A percentile compares a stretch with the other conserved stretches of the same genome.
Conservation (phyloP, 2,329 filamentous ascomycete species). For the Emmonsiellopsis sp. region DNA sequence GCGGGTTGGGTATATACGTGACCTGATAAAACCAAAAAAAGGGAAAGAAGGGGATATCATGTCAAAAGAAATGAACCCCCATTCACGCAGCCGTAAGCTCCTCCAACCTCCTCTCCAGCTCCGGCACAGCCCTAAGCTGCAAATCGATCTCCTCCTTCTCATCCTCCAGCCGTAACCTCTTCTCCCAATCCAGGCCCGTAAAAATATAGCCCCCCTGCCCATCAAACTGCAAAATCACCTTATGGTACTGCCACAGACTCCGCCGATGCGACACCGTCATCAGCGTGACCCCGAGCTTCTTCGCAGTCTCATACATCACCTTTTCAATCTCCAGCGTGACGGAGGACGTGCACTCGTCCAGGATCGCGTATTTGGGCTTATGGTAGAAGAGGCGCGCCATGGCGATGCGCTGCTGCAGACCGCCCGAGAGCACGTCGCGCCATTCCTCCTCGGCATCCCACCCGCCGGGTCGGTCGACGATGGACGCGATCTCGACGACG, state of each 20-base stretch:
- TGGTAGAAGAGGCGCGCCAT: slow-evolving; percentile 97
- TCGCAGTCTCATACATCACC: slow-evolving; percentile 95
- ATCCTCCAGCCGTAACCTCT: slow-evolving; percentile 76
- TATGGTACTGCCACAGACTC: slow-evolving; percentile 95
- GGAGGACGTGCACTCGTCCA: slow-evolving; percentile 91
- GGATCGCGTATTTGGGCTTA: slow-evolving; percentile 80
- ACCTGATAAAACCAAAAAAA: too few relatives aligned
- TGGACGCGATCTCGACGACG: slow-evolving; percentile 70
- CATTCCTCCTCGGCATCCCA: slow-evolving; percentile 96
- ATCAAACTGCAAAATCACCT: slow-evolving; percentile 90
- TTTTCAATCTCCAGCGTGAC: slow-evolving; percentile 94
- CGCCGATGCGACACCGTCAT: slow-evolving; percentile 93
- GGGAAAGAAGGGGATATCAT: background rate
- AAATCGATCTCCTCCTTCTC: slow-evolving; percentile 92
- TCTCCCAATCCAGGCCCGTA: slow-evolving; percentile 79
- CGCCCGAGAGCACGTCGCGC: slow-evolving; percentile 86
- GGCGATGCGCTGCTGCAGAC: slow-evolving; percentile 88
- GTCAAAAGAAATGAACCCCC: background rate
- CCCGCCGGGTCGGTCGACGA: slow-evolving; percentile 68
- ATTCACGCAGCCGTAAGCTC: slow-evolving; percentile 54
- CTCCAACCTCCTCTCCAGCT: slow-evolving; percentile 72
- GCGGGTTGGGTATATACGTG: too few relatives aligned
- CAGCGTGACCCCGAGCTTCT: slow-evolving; percentile 79
- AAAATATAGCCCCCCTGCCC: slow-evolving; percentile 89
- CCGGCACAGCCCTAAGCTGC: slow-evolving; percentile 72